Base-by-base conservation (phyloP, 345 rosid species). In the Populus alba region DNA sequence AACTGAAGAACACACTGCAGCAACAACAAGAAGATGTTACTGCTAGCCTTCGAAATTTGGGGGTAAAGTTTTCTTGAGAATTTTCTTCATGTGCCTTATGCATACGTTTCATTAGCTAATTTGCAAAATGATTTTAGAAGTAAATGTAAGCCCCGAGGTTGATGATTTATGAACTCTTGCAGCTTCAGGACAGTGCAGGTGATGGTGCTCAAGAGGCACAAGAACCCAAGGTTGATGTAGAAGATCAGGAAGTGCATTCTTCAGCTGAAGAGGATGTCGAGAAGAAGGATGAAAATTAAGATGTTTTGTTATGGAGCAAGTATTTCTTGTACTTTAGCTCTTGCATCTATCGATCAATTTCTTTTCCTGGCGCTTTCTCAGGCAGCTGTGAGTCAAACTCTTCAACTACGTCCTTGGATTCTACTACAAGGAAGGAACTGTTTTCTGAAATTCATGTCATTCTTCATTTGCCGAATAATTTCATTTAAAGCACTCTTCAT, bases 21-120 rank as follows among this genome's bases (percentile, higher is more conserved):
- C 97, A 93, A 80, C 97, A 91, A 47, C 97, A 91, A 81, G 96
- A 91, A 65, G 96, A 93, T 84, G 92, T 90, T 68, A 63, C 93
- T 1, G 79, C 89, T 37, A 93, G 90, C 86, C 77, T 93, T 57
- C 86, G 86, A 79, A 89, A 84, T 82, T 83, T 93, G 41, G 97
- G 95, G 82, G 97, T 93, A 70, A 61, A 79, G 73, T n/a, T 29
- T 75, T 33, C 51, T 71, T 74, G 2, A 37, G 9, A 77, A 66
- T 79, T 70, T 25, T 72, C 51, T 71, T 62, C 63, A 23, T 13
- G 39, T 51, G 27, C 22, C 38, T 27, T 35, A 5, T 18, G 27
- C 22, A 18, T 12, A 13, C 69, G 20, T 29, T 79, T 63, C 20
- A 3, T 31, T 45, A 66, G 20, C 29, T 17, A 9, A 23, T 17